Conservation (phyloP, 2,329 filamentous ascomycete genomes). For the Lasiodiplodia sp. region DNA sequence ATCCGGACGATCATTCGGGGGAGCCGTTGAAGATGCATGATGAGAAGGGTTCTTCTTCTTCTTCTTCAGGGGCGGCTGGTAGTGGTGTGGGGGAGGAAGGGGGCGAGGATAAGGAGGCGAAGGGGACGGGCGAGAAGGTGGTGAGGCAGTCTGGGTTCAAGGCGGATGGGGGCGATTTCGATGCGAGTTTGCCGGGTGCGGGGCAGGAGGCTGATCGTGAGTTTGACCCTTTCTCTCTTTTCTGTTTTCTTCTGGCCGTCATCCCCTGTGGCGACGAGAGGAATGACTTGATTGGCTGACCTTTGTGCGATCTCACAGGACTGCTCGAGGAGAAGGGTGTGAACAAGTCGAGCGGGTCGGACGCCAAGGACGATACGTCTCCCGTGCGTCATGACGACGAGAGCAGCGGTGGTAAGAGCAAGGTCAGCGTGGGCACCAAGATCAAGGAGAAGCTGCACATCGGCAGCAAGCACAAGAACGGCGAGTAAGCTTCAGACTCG, state of each 20-base stretch:
- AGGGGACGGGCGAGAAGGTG: constrained; percentile 63
- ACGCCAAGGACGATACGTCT: constrained; percentile 34
- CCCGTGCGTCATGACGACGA: constrained; percentile 35
- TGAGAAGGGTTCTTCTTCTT: background rate
- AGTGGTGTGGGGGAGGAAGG: background rate
- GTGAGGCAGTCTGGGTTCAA: constrained; percentile 65
- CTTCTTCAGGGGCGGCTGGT: too few species aligned
- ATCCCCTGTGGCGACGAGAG: too few species aligned
- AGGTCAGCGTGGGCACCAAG: constrained; percentile 66
- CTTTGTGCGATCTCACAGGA: constrained; percentile 46
- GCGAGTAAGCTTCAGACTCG: background rate
- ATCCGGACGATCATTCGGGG: constrained; percentile 39
- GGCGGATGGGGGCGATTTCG: constrained; percentile 73
- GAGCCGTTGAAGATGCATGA: constrained; percentile 40
- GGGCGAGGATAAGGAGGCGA: constrained; percentile 37
- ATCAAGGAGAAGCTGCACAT: constrained; percentile 74
- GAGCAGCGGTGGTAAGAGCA: constrained; percentile 40
- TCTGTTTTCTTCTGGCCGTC: background rate
- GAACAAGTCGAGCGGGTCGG: constrained; percentile 40
- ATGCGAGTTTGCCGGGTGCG: constrained; percentile 66
- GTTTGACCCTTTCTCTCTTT: constrained; percentile 32
- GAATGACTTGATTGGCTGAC: background rate
- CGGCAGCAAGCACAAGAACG: constrained; percentile 33
- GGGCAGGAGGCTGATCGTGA: constrained; percentile 71
- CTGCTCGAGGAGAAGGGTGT: constrained; percentile 63